Evolutionary conservation across 345 rosid species (phyloP), one percentile per base, ranked within the genome.

Genomic region (Trapa incisa): DNA sequence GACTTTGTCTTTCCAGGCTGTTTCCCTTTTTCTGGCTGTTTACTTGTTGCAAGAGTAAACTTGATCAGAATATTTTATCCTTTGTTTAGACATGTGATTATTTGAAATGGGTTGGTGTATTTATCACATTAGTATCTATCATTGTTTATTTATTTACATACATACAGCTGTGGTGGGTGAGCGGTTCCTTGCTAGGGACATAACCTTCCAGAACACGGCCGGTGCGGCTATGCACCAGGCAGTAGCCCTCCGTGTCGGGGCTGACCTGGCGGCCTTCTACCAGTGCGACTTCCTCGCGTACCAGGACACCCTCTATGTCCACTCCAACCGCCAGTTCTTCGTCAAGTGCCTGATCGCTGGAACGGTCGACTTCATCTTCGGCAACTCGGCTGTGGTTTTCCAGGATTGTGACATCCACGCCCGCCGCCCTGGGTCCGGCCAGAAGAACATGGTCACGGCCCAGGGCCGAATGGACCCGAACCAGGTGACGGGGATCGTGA

Each of bases 391-490:
- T 10, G 76, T 36, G 1, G 76, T 73, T 37, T 1, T 73, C 68
- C 76, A 73, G 41, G 76, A 73, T 66, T 93, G 97, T 12, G 97
- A 93, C 78, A 93, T 93, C 73, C 97, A 90, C 43, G 98, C 97
- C 12, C 93, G 98, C 6, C 76, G 67, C 1, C 98, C 98, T 8
- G 72, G 79, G 10, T 68, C 97, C 0, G 97, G 97, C 13, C 98
- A 93, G 80, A 93, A 88, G 67, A 93, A 91, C 79, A 93, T 93
- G 98, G 80, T 93, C 52, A 93, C 98, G 0, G 98, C 98, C 5
- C 98, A 93, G 54, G 98, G 98, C 67, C 75, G 97, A 33, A 77
- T 75, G 0, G 98, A 93, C 69, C 89, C 95, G 1, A 91, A 93
- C 72, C 98, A 93, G 52, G 87, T 87, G 89, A 93, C 98, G 0